Evolutionary conservation across 2,329 filamentous ascomycete genomes (phyloP).

Genomic region (Lojkania enalia): DNA sequence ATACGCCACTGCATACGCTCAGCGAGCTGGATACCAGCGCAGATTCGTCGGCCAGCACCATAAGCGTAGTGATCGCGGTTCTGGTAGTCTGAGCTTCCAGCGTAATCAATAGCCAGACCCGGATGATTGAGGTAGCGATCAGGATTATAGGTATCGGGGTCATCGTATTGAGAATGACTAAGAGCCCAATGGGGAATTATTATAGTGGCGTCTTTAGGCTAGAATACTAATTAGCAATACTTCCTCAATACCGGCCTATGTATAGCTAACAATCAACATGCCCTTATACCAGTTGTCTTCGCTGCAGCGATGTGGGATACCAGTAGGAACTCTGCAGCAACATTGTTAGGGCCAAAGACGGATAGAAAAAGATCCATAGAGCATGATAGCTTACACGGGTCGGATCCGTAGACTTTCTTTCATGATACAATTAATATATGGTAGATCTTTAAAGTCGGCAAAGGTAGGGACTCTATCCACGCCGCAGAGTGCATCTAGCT

Average conservation of each 20-base stretch:
- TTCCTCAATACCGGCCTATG: slow-evolving; percentile 1
- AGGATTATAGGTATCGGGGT: slow-evolving; percentile 41
- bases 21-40: slow-evolving; percentile 57
- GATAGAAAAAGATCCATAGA: not conserved
- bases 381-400: slow-evolving; percentile 26
- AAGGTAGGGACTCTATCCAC: slow-evolving; percentile 22
- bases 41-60: slow-evolving; percentile 54
- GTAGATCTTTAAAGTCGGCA: slow-evolving; percentile 29
- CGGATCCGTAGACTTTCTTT: slow-evolving; percentile 31
- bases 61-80: slow-evolving; percentile 54
- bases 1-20: slow-evolving; percentile 53
- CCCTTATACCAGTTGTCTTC: slow-evolving; percentile 36
- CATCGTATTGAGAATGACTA: slow-evolving; percentile 18
- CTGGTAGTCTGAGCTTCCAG: slow-evolving; percentile 36
- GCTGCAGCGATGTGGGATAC: slow-evolving; percentile 26
- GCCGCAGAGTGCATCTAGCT: slow-evolving; percentile 24
- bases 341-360: slow-evolving; percentile 5
- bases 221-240: slow-evolving; percentile 7
- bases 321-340: slow-evolving; percentile 23
- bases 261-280: slow-evolving; percentile 28
- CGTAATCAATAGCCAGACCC: slow-evolving; percentile 42
- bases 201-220: slow-evolving; percentile 32
- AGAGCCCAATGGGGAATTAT: slow-evolving; percentile 36
- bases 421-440: slow-evolving; percentile 36
- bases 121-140: slow-evolving; percentile 40